Percentiles rank a stretch among this genome's conserved stretches.
These are phyloP conservation scores for Colletotrichum gloeosporioides DNA, from an alignment of 2,329 filamentous ascomycete species.

Conservation along the genomic window DNA sequence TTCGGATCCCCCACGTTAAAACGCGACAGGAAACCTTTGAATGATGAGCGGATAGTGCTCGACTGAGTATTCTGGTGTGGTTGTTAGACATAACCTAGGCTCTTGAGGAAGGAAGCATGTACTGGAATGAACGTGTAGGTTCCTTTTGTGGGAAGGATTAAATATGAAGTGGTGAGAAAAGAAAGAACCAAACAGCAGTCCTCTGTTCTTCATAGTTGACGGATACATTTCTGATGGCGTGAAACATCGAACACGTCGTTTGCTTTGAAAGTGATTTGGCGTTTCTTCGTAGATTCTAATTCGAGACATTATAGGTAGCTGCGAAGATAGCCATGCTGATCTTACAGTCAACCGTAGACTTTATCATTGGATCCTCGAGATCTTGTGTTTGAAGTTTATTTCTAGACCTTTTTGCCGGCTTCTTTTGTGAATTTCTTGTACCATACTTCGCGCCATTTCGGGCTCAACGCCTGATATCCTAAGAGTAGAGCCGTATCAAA, in stretches of 20 bases:
- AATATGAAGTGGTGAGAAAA: neutral
- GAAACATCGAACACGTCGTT: neutral
- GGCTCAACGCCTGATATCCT: no score
- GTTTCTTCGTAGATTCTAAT: neutral
- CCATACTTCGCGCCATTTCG: neutral
- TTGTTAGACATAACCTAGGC: no score
- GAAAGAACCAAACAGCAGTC: neutral
- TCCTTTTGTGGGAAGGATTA: neutral
- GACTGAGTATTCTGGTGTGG: no score
- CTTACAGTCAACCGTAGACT: neutral
- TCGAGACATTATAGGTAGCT: neutral
- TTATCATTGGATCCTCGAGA: neutral
- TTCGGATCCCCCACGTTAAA: neutral
- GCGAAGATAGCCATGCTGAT: neutral
- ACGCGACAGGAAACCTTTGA: neutral
- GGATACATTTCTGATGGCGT: neutral
- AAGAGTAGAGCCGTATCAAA: neutral
- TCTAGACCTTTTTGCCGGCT: neutral
- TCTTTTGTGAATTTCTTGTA: neutral
- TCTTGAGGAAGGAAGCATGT: neutral
- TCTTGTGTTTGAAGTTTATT: neutral
- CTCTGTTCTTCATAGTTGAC: neutral
- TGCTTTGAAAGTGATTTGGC: neutral
- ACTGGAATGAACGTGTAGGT: neutral
- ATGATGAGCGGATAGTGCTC: neutral